These are phyloP conservation scores for Cladosporium sphaerospermum DNA, from an alignment of 2,329 filamentous ascomycete genomes.

Conservation along the genomic window DNA sequence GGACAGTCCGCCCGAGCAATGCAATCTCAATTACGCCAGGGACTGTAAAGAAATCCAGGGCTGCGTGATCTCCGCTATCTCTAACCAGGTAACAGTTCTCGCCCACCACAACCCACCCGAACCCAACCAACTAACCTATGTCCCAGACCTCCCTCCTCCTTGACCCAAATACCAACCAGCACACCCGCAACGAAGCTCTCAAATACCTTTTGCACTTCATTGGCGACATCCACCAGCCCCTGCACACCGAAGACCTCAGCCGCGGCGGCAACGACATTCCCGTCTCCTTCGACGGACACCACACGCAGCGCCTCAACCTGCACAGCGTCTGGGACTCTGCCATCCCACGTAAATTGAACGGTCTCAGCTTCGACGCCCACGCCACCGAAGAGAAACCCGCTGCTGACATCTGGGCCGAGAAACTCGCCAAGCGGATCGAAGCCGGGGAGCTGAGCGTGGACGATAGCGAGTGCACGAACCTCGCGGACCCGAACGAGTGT, in stretches of 20 bases:
- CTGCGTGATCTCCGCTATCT: slow-evolving; percentile 48
- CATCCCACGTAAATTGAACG: slow-evolving; percentile 2
- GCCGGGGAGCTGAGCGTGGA: neutral
- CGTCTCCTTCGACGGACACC: slow-evolving; percentile 36
- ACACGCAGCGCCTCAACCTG: slow-evolving; percentile 33
- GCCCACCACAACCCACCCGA: neutral
- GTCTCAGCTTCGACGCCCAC: slow-evolving; percentile 2
- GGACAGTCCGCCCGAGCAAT: slow-evolving; percentile 39
- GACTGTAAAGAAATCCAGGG: slow-evolving; percentile 45
- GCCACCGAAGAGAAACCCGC: slow-evolving; percentile 7
- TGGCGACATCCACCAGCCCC: slow-evolving; percentile 57
- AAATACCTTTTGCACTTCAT: slow-evolving; percentile 52
- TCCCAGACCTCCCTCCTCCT: slow-evolving; percentile 42
- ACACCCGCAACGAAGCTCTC: slow-evolving; percentile 36
- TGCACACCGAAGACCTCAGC: slow-evolving; percentile 49
- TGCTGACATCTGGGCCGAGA: neutral
- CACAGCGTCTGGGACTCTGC: slow-evolving; percentile 34
- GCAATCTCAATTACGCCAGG: slow-evolving; percentile 44
- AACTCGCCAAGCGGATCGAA: neutral
- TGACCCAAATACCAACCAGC: slow-evolving; percentile 22
- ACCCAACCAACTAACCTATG: neutral
- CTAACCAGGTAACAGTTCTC: slow-evolving; percentile 16
- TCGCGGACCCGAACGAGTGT: slow-evolving; percentile 3
- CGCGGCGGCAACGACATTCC: slow-evolving; percentile 40
- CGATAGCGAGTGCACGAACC: neutral